Evolutionary conservation across 371 early-diverging fungal species (phyloP).

Genomic region (Mucor lusitanicus): DNA sequence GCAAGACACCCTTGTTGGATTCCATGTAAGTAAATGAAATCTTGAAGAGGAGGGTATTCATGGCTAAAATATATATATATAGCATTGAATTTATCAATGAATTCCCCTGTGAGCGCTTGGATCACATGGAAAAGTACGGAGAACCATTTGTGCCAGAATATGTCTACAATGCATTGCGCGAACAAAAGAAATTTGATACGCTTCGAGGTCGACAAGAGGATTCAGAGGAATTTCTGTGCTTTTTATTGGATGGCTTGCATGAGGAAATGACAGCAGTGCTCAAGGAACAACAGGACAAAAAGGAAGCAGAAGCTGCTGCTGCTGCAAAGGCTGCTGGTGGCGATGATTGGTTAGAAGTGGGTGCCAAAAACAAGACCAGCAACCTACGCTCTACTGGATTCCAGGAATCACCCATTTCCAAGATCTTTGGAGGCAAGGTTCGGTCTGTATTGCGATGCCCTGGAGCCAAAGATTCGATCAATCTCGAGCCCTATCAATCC

Average conservation of each 20-base stretch:
- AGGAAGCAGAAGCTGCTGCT: conserved; percentile 15
- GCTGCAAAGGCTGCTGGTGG: conserved; percentile 32
- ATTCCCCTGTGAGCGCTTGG: conserved; percentile 53
- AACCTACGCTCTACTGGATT: conserved; percentile 55
- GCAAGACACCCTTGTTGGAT: conserved; percentile 79
- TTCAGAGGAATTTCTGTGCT: conserved; percentile 95
- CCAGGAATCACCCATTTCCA: conserved; percentile 78
- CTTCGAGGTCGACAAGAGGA: conserved; percentile 95
- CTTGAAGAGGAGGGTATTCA: neutral
- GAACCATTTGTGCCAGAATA: conserved; percentile 92
- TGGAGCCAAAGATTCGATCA: conserved; percentile 81
- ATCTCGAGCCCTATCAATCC: conserved; percentile 85
- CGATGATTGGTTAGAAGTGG: conserved; percentile 89
- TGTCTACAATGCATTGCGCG: conserved; percentile 88
- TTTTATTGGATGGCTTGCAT: conserved; percentile 90
- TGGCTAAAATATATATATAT: neutral
- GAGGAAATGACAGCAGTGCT: conserved; percentile 79
- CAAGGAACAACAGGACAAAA: conserved; percentile 29
- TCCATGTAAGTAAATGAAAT: conserved; percentile 63
- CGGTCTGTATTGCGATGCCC: conserved; percentile 78
- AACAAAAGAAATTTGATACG: conserved; percentile 78
- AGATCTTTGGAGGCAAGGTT: conserved; percentile 85
- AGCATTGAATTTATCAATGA: conserved; percentile 81
- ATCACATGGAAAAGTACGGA: conserved; percentile 54
- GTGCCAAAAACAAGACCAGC: conserved; percentile 76